These are phyloP conservation scores for Neurospora sp. DNA, from an alignment of 495 filamentous ascomycete species.

Conservation along the genomic window DNA sequence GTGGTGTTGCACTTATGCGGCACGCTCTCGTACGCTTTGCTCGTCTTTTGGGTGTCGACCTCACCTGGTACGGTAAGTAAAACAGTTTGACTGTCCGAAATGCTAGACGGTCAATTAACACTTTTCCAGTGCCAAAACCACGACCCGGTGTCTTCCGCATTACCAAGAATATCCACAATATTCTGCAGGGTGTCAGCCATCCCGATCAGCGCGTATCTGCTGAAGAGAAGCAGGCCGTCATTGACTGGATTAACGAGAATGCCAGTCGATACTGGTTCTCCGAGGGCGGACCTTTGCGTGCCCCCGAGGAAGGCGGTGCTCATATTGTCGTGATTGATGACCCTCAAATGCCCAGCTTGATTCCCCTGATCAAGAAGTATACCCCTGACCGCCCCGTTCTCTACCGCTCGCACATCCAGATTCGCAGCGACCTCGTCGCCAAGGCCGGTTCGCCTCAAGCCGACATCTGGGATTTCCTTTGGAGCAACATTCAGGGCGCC, in stretches of 20 bases:
- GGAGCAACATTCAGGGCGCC: conserved; percentile 56
- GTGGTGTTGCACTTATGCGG: conserved; percentile 82
- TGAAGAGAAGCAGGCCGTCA: conserved; percentile 50
- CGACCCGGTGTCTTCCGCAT: conserved; percentile 76
- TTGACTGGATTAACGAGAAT: conserved; percentile 70
- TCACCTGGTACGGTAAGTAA: conserved; percentile 59
- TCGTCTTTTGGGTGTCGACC: conserved; percentile 55
- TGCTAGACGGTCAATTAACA: conserved; percentile 34
- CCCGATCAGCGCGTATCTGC: conserved; percentile 50
- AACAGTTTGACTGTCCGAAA: not conserved
- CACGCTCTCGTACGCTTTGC: conserved; percentile 73
- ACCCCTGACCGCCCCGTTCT: conserved; percentile 71
- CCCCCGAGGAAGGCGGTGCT: conserved; percentile 62
- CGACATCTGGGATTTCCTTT: conserved; percentile 70
- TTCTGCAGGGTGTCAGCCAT: conserved; percentile 71
- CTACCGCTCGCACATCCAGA: conserved; percentile 77
- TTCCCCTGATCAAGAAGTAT: conserved; percentile 61
- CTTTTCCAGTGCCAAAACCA: conserved; percentile 61
- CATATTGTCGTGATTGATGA: conserved; percentile 77
- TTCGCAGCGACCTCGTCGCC: conserved; percentile 63
- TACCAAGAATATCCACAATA: conserved; percentile 89
- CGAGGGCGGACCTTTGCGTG: conserved; percentile 55
- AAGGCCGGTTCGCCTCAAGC: conserved; percentile 55
- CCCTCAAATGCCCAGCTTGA: conserved; percentile 78
- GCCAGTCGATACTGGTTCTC: conserved; percentile 68